Conservation (phyloP, 306 rosid genomes). For the Vigna reflexopilosa region DNA sequence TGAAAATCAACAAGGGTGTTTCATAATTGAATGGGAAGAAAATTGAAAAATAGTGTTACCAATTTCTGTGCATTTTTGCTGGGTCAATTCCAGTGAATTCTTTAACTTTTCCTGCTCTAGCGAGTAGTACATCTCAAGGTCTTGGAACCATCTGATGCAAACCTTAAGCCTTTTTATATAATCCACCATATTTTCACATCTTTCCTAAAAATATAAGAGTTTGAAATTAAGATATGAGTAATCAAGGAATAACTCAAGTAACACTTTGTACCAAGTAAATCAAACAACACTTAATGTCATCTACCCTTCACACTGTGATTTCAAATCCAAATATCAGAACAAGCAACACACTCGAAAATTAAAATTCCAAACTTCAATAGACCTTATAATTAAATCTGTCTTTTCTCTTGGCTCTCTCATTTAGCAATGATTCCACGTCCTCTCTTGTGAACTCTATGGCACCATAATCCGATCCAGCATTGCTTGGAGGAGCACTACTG, state of each 20-base stretch:
- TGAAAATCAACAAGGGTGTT: conserved; percentile 23
- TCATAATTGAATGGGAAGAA: conserved; percentile 4
- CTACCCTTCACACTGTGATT: neutral
- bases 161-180: conserved; percentile 90
- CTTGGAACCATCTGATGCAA: conserved; percentile 96
- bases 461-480: conserved; percentile 90
- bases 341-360: neutral
- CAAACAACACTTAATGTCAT: conserved; percentile 21
- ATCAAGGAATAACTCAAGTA: conserved; percentile 26
- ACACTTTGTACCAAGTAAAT: conserved; percentile 4
- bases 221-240: conserved; percentile 9
- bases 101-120: conserved; percentile 81
- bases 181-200: conserved; percentile 88
- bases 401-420: conserved; percentile 81
- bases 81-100: conserved; percentile 69
- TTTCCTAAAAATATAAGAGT: conserved; percentile 62
- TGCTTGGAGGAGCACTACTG: conserved; percentile 80
- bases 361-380: conserved; percentile 36
- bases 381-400: conserved; percentile 97
- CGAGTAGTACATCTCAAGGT: conserved; percentile 79
- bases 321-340: conserved; percentile 34
- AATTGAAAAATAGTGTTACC: conserved; percentile 56
- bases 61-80: conserved; percentile 70
- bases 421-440: conserved; percentile 86
- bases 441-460: conserved; percentile 88